Evolutionary conservation across 83 land plant species (phyloP), one percentile per base, ranked within the genome.

Genomic region (Isoetes engelmannii): DNA sequence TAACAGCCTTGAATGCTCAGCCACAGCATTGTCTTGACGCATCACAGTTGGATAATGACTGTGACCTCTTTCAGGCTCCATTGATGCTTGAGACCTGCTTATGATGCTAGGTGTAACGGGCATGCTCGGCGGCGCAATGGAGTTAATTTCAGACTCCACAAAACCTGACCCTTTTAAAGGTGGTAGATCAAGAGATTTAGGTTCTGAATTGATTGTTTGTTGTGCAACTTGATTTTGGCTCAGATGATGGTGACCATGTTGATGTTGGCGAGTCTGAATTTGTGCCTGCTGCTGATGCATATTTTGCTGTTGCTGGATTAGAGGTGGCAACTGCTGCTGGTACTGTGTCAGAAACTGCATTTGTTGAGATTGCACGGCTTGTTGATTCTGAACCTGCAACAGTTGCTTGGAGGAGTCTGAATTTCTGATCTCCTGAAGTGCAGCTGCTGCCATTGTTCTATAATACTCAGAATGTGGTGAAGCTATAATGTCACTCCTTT

Each of bases 321-420:
- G 19, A 18, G 56, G 68, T 15, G 72, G 57, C 48, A 68, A 9
- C 6, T n/a, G 57, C 0, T 13, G 41, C 45, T 44, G 63, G n/a
- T 76, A 79, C 20, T 68, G 81, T 49, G 76, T 10, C 57, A 70
- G 56, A 73, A 55, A 54, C 66, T 72, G 80, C n/a, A 65, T 66
- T 21, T 51, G 80, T 15, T 76, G 80, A 18, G 48, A 82, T 72
- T 43, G 64, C 7, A 53, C 70, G 7, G 75, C 76, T 19, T 63
- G 80, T 12, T 71, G 92, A 13, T 63, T 75, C 45, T 72, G 74
- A 69, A 78, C 86, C 51, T 84, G 90, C 54, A 73, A 74, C 12
- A 43, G 10, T 18, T 50, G 67, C 55, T 72, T 79, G 57, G 10
- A 63, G 65, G 44, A 5, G 10, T 72, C 74, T 48, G 41, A 37